Conservation (phyloP, 176 grass and related monocot species). For the Oryza nivara region DNA sequence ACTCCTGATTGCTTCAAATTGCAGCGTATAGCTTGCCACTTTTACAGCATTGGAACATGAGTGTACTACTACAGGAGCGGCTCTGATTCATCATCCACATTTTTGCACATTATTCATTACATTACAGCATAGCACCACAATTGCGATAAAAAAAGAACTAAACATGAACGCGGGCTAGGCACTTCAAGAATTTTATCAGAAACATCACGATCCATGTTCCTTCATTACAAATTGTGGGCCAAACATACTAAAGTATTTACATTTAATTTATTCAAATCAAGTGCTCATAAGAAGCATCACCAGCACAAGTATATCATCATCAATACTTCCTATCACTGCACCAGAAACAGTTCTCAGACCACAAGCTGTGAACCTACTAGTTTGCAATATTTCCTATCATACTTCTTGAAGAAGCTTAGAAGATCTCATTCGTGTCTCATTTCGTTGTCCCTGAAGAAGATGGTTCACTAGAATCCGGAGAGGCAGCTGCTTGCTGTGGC, state of each 20-base stretch:
- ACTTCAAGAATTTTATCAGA: background rate
- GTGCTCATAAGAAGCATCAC: background rate
- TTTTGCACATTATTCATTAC: background rate
- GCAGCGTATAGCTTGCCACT: background rate
- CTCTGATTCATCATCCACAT: background rate
- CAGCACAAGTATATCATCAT: background rate
- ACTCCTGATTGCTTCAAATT: background rate
- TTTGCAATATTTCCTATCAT: too few species aligned
- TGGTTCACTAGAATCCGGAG: constrained; percentile 73
- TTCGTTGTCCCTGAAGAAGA: constrained; percentile 83
- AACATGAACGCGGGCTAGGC: background rate
- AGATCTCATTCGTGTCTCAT: constrained; percentile 47
- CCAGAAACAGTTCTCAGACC: background rate
- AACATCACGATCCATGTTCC: background rate
- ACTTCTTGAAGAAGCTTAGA: constrained; percentile 33
- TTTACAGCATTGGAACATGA: background rate
- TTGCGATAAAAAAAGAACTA: background rate
- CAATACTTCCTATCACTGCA: constrained; percentile 4
- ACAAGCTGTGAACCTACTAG: too few species aligned
- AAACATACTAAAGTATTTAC: constrained; percentile 39
- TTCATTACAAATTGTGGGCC: background rate
- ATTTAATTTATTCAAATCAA: constrained; percentile 15
- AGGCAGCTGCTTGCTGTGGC: constrained; percentile 50
- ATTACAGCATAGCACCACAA: background rate
- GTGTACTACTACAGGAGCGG: background rate